Percentiles rank a stretch among this genome's conserved stretches.
phyloP scores from a whole-genome alignment of 1,284 basidiomycete genomes.

The Sporisorium iseilematis-ciliati region DNA sequence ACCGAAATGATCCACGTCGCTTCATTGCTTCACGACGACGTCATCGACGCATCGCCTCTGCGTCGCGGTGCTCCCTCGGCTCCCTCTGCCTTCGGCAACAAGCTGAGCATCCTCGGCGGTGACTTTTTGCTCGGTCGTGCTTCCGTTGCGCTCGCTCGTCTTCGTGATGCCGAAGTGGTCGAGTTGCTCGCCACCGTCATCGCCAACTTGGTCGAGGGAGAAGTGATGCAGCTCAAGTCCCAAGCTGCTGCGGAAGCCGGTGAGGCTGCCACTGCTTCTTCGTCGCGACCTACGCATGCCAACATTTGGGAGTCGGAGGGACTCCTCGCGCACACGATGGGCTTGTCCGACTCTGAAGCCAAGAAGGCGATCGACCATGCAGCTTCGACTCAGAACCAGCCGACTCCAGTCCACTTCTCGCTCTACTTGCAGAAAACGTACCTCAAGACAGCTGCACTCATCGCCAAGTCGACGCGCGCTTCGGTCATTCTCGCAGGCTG shows the following conservation, averaged over 20 bases:
- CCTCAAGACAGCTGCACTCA: constrained; percentile 93
- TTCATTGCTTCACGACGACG: constrained; percentile 93
- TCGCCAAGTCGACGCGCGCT: constrained; percentile 91
- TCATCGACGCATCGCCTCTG: constrained; percentile 86
- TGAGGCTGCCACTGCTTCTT: constrained; percentile 4
- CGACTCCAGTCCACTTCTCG: constrained; percentile 78
- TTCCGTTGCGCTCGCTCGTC: constrained; percentile 84
- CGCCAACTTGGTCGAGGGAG: constrained; percentile 94
- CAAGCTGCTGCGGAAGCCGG: constrained; percentile 36
- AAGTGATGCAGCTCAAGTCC: constrained; percentile 84
- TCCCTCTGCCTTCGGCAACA: constrained; percentile 92
- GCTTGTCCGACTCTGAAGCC: constrained; percentile 21
- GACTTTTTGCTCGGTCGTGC: constrained; percentile 95
- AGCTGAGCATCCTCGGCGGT: constrained; percentile 91
- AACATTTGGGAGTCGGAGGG: constrained; percentile 51
- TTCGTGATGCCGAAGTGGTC: constrained; percentile 89
- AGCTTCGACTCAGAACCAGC: constrained; percentile 28
- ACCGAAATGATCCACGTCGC: constrained; percentile 99
- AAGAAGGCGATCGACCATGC: constrained; percentile 1
- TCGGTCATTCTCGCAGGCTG: constrained; percentile 91
- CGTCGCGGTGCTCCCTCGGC: constrained; percentile 86
- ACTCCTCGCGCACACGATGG: constrained; percentile 35
- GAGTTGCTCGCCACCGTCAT: constrained; percentile 93
- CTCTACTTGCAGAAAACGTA: constrained; percentile 94
- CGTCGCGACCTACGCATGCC: constrained; percentile 24